Base-by-base conservation (phyloP, 2,329 filamentous ascomycete species). In the Penicillium sp. region DNA sequence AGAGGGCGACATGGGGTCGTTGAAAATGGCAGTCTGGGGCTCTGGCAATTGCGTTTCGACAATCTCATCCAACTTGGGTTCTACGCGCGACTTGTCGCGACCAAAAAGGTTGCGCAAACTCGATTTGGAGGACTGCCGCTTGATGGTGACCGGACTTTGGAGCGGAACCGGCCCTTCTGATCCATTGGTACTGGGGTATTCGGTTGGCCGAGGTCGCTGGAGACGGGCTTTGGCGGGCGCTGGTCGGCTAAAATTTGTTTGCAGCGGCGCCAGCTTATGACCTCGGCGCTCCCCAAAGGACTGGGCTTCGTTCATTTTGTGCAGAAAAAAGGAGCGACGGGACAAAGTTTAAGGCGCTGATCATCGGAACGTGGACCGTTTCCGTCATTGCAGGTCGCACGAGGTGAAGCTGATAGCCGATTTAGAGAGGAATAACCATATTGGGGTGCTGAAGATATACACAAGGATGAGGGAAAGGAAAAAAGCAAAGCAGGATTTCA, bases 201-300 rank as follows among this genome's bases (percentile, higher is more conserved):
- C 68, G 21, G 65, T 57, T 13, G 70, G 71, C 21, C 71, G 69
- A 49, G 64, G 69, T 22, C 71, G 71, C 47, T 71, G 67, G 31
- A 64, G 42, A 45, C 67, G 64, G n/a, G 29, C 27, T 49, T 40
- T 21, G 45, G 18, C 18, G 18, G 65, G 61, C 7, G 55, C 62
- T 18, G 68, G 67, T 36, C 65, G 65, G 46, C 66, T 71, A 57
- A 75, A 68, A 49, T 74, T 71, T 47, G 74, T 76, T 48, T 73
- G 71, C 36, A 76, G 60, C 13, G 73, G 72, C 3, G 69, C 59
- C 10, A 75, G 60, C 43, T 49, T 69, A 49, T 70, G 70, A 29
- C 73, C 73, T 63, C 73, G 66, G 48, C 73, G 72, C 58, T 73
- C 67, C 46, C 71, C 69, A 50, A 73, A 66, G 31, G 72, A 68